Conservation (phyloP, 1,284 basidiomycete genomes). For the Austroboletus novae-zelandiae region DNA sequence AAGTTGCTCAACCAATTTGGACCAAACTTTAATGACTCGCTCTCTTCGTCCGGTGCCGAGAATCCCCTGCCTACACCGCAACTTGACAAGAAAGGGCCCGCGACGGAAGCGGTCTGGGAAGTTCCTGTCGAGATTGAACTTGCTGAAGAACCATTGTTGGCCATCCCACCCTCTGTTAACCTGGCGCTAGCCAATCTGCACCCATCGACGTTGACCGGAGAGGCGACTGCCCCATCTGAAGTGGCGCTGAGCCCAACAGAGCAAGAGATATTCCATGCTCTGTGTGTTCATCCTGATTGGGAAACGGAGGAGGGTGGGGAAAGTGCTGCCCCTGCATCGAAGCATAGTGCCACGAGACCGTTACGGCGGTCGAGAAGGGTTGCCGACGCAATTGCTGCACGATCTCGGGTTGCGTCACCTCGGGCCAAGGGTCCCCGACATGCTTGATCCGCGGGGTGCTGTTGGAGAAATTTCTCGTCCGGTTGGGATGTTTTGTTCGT, state of each 20-base stretch:
- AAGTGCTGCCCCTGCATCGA: slow-evolving; percentile 1
- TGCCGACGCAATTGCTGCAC: slow-evolving; percentile 52
- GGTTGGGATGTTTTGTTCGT: slow-evolving; percentile 1
- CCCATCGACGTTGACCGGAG: slow-evolving; percentile 15
- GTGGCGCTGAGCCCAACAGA: slow-evolving; percentile 65
- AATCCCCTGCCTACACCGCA: slow-evolving; percentile 12
- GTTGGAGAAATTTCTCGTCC: background rate
- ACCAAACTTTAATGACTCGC: slow-evolving; percentile 26
- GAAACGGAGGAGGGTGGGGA: slow-evolving; percentile 37
- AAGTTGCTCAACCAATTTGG: slow-evolving; percentile 55
- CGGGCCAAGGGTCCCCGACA: slow-evolving; percentile 29
- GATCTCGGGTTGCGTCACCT: slow-evolving; percentile 35
- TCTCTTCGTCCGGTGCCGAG: slow-evolving; percentile 17
- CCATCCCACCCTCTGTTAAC: slow-evolving; percentile 31
- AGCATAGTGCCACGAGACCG: slow-evolving; percentile 11
- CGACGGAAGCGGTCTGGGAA: slow-evolving; percentile 20
- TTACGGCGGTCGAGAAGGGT: slow-evolving; percentile 68
- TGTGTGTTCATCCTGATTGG: slow-evolving; percentile 61
- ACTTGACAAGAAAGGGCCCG: slow-evolving; percentile 2
- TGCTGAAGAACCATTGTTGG: slow-evolving; percentile 26
- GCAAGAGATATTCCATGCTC: slow-evolving; percentile 62
- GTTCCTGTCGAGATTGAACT: slow-evolving; percentile 18
- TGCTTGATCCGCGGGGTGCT: slow-evolving; percentile 18
- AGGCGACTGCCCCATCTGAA: slow-evolving; percentile 25
- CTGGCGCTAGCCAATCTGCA: slow-evolving; percentile 28